Evolutionary conservation across 352 stramenopile species (phyloP).

Genomic region (Lagenidium giganteum): DNA sequence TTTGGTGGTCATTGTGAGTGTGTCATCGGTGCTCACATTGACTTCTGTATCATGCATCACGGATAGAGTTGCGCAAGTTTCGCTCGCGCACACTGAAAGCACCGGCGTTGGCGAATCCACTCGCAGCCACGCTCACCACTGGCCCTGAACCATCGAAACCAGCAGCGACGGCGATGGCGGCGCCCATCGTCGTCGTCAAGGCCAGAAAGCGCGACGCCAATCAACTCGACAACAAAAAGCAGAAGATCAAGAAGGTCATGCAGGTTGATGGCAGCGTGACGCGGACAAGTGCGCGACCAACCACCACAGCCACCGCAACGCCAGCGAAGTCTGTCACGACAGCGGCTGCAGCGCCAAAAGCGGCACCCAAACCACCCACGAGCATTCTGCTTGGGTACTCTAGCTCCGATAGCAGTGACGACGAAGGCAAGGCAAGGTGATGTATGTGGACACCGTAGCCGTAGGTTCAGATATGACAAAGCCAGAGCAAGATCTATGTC

Average conservation of each 20-base stretch:
- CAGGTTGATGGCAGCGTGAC: no score
- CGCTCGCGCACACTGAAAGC: constrained; percentile 49
- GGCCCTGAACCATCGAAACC: neutral
- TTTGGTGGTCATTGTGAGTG: neutral
- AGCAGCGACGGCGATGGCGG: constrained; percentile 1
- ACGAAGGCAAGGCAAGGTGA: no score
- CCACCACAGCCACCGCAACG: no score
- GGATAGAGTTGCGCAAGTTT: constrained; percentile 53
- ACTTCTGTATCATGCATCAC: neutral
- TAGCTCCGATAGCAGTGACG: no score
- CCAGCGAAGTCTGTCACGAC: no score
- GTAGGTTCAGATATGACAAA: no score
- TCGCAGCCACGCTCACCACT: constrained; percentile 5
- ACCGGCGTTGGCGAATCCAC: constrained; percentile 12
- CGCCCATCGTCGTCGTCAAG: constrained; percentile 36
- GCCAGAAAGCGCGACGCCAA: constrained; percentile 39
- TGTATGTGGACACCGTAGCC: no score
- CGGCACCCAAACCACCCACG: neutral
- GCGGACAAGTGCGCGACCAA: no score
- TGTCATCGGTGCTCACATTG: no score
- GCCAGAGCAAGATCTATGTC: no score
- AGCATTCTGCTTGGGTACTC: no score
- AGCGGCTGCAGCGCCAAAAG: neutral
- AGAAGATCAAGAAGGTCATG: constrained; percentile 24
- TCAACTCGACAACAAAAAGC: constrained; percentile 1